A percentile compares a stretch with the other conserved stretches of the same genome.
These are phyloP conservation scores for Coemansia erecta DNA, from an alignment of 192 early-diverging fungal species.

Conservation along the genomic window DNA sequence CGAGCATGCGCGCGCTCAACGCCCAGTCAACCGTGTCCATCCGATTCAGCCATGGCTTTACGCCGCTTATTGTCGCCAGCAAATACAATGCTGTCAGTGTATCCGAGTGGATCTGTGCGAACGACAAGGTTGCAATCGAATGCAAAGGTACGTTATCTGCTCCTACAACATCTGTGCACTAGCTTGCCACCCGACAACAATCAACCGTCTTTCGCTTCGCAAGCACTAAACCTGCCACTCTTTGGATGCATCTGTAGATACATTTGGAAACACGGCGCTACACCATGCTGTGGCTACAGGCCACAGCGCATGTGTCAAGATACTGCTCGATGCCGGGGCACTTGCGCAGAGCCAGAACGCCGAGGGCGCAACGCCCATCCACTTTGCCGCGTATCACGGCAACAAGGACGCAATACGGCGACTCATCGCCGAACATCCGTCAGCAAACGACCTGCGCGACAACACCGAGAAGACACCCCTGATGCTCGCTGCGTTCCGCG, in stretches of 20 bases:
- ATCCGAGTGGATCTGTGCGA: slow-evolving; percentile 29
- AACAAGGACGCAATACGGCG: slow-evolving; percentile 13
- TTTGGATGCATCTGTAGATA: slow-evolving; percentile 17
- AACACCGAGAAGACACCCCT: slow-evolving; percentile 36
- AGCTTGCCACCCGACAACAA: neutral
- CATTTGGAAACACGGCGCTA: slow-evolving; percentile 35
- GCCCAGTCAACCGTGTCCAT: slow-evolving; percentile 1
- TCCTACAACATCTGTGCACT: neutral
- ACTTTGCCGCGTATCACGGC: slow-evolving; percentile 42
- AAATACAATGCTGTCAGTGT: slow-evolving; percentile 25
- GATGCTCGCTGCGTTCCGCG: slow-evolving; percentile 48
- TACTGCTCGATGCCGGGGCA: slow-evolving; percentile 7
- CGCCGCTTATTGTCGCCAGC: slow-evolving; percentile 39
- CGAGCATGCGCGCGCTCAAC: slow-evolving; percentile 6
- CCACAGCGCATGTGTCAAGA: slow-evolving; percentile 13
- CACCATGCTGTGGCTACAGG: slow-evolving; percentile 32
- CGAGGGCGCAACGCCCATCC: slow-evolving; percentile 31
- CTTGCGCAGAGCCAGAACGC: slow-evolving; percentile 14
- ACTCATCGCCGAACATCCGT: slow-evolving; percentile 1
- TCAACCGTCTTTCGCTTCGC: neutral
- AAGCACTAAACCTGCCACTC: neutral
- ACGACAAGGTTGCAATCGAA: slow-evolving; percentile 16
- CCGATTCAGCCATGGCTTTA: slow-evolving; percentile 15
- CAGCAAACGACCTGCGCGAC: slow-evolving; percentile 12
- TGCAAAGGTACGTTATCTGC: slow-evolving; percentile 23